Percentiles rank a stretch among this genome's conserved stretches.
Evolutionary conservation across 2,329 filamentous ascomycete genomes (phyloP).

Genomic region (Colletotrichum lindemuthianum): DNA sequence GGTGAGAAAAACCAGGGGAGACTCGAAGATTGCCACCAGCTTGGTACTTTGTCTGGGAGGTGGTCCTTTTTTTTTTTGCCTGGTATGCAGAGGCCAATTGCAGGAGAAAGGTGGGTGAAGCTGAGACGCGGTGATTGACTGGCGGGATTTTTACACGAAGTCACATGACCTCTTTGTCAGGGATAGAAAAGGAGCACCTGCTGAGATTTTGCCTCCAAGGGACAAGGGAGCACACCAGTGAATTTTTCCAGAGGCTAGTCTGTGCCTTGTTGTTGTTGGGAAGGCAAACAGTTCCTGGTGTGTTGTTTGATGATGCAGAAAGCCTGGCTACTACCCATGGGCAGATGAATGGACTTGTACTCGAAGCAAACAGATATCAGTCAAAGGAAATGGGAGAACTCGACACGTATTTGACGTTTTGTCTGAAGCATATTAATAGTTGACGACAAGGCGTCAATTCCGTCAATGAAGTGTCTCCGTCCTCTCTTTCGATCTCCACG

Average conservation of each 20-base stretch:
- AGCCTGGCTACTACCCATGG: too few relatives aligned
- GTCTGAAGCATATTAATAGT: too few relatives aligned
- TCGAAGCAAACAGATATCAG: too few relatives aligned
- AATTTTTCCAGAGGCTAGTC: background rate
- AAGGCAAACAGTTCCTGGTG: too few relatives aligned
- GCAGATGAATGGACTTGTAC: too few relatives aligned
- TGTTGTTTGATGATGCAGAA: too few relatives aligned
- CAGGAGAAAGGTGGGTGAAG: background rate
- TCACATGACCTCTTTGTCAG: conserved; percentile 31
- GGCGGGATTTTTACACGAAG: conserved; percentile 32
- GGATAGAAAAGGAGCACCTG: conserved; percentile 9
- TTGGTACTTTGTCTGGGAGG: background rate
- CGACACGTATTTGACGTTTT: too few relatives aligned
- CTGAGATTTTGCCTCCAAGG: conserved; percentile 5
- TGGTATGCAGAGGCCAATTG: conserved; percentile 8
- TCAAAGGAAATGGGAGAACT: too few relatives aligned
- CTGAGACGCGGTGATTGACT: conserved; percentile 4
- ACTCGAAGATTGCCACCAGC: conserved; percentile 1
- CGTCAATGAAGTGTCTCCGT: too few relatives aligned
- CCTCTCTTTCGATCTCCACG: conserved; percentile 6
- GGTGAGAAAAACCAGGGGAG: background rate
- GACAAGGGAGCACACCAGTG: conserved; percentile 5
- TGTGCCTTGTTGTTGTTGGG: too few relatives aligned
- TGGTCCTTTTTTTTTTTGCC: conserved; percentile 3
- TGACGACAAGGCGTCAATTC: too few relatives aligned